phyloP scores from a whole-genome alignment of 2,329 filamentous ascomycete genomes.

The Clarireedia hainanense region DNA sequence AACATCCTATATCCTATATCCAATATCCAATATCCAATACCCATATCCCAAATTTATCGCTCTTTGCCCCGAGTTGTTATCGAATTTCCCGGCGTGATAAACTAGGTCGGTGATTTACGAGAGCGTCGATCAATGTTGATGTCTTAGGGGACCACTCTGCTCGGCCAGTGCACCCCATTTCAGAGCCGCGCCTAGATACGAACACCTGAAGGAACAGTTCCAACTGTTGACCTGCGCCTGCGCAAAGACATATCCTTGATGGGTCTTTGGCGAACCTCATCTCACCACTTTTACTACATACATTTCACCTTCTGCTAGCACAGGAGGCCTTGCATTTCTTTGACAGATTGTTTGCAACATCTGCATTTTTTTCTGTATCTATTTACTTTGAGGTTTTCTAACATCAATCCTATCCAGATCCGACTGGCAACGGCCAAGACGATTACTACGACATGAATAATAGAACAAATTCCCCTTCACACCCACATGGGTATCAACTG shows the following conservation, averaged over 20 bases:
- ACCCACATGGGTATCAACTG: slow-evolving; percentile 73
- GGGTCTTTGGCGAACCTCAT: not conserved
- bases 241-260: not conserved
- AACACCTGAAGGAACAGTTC: not conserved
- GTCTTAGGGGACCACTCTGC: slow-evolving; percentile 1
- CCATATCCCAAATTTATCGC: not conserved
- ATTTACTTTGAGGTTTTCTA: slow-evolving; percentile 15
- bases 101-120: too few relatives aligned
- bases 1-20: not conserved
- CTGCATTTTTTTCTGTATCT: slow-evolving; percentile 12
- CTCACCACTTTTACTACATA: not conserved
- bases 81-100: not conserved
- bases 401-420: slow-evolving; percentile 19
- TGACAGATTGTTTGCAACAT: slow-evolving; percentile 7
- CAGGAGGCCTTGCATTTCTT: slow-evolving; percentile 13
- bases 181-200: not conserved
- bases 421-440: slow-evolving; percentile 38
- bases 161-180: not conserved
- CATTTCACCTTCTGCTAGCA: slow-evolving; percentile 18
- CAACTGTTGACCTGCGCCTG: not conserved
- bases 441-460: slow-evolving; percentile 57
- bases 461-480: slow-evolving; percentile 53
- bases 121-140: not conserved
- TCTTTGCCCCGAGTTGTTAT: not conserved
- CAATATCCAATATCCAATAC: too few relatives aligned